These are phyloP conservation scores for Boletus reticuloceps DNA, from an alignment of 768 basidiomycete species.

Conservation along the genomic window DNA sequence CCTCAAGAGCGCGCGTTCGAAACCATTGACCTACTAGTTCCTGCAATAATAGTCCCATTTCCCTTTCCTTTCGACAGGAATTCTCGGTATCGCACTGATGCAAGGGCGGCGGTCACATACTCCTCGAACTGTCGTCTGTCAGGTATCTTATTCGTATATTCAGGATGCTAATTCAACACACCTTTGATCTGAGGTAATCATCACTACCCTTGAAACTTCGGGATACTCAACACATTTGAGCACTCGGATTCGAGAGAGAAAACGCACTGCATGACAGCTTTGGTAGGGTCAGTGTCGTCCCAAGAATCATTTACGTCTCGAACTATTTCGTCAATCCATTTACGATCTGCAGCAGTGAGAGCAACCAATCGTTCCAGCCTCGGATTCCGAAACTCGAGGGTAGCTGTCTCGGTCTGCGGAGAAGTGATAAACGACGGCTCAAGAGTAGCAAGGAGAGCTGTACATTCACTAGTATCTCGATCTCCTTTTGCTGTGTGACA, in stretches of 20 bases:
- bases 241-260: background rate
- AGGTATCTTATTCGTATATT: background rate
- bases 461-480: slow-evolving; percentile 90
- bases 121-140: slow-evolving; percentile 67
- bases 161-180: slow-evolving; percentile 25
- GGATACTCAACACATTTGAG: background rate
- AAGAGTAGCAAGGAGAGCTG: background rate
- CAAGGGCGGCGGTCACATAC: slow-evolving; percentile 84
- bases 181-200: slow-evolving; percentile 89
- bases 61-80: slow-evolving; percentile 72
- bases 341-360: slow-evolving; percentile 89
- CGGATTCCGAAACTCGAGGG: slow-evolving; percentile 84
- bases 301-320: slow-evolving; percentile 82
- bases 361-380: slow-evolving; percentile 73
- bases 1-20: background rate
- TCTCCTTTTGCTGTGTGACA: slow-evolving; percentile 88
- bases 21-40: slow-evolving; percentile 39
- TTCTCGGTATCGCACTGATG: slow-evolving; percentile 87
- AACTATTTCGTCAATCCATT: slow-evolving; percentile 97
- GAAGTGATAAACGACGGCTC: background rate
- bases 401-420: slow-evolving; percentile 76
- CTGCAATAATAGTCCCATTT: slow-evolving; percentile 63
- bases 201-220: slow-evolving; percentile 91
- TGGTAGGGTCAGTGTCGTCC: slow-evolving; percentile 60
- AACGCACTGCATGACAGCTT: slow-evolving; percentile 64